Evolutionary conservation across 495 filamentous ascomycete species (phyloP), one percentile per base, ranked within the genome.

Genomic region (Penicillium canescens): DNA sequence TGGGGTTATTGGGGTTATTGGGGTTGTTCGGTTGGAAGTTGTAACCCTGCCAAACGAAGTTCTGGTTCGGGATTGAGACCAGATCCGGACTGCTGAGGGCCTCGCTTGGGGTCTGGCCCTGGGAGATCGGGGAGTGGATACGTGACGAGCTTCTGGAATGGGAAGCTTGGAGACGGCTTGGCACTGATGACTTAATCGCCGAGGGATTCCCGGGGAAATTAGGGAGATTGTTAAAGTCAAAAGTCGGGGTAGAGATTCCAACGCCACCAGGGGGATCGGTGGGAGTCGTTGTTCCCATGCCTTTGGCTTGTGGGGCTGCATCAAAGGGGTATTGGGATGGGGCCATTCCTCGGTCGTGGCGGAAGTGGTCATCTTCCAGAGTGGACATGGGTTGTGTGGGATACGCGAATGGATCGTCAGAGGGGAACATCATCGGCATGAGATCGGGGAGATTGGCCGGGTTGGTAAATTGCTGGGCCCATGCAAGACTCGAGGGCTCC

Each of bases 371-470:
- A 51, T 80, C 75, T 55, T 87, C 83, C 40, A 86, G 71, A 1
- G 78, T 84, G 3, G 79, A 87, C 73, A 92, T 82, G 2, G 91
- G 89, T 62, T 92, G 90, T 60, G 86, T 89, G 4, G 92, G 89
- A 67, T 96, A 98, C 0, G 86, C 90, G 53, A 96, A 93, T 0
- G 92, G 90, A 63, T 98, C 92, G 21, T 84, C 80, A 1, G 92
- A 90, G 1, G 92, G 88, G 57, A 97, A 98, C 91, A 97, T 96
- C 70, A 96, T 87, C 10, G 87, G 82, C 67, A 86, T 87, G 14
- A 96, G 78, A 65, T 94, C 89, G 12, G 88, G 80, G 18, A 95
- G 68, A 21, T 65, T 73, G 60, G 58, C 56, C 0, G 65, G 64
- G 52, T 66, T 72, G 12, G 56, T 60, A 42, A 69, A 69, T 38